These are phyloP conservation scores for Aspergillus candidus DNA, from an alignment of 2,329 filamentous ascomycete species.

Conservation along the genomic window DNA sequence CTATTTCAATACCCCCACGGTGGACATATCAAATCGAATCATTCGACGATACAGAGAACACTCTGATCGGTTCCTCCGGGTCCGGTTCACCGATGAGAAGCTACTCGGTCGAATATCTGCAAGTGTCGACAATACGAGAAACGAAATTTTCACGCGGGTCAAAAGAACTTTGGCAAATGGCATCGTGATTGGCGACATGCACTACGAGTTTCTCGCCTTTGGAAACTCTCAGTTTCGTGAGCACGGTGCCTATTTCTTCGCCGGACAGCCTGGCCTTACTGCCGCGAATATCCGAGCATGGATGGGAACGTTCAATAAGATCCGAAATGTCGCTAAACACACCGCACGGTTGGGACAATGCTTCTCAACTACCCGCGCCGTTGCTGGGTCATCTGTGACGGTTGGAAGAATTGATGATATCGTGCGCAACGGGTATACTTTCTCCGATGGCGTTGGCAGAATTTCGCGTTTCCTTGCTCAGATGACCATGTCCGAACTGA, in stretches of 20 bases:
- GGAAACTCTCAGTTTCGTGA: conserved; percentile 94
- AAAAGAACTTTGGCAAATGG: conserved; percentile 67
- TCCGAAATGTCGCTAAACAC: conserved; percentile 79
- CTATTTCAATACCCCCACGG: conserved; percentile 66
- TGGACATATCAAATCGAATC: conserved; percentile 85
- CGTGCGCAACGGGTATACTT: conserved; percentile 60
- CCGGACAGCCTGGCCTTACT: conserved; percentile 58
- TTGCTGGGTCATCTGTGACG: conserved; percentile 57
- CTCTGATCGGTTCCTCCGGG: conserved; percentile 75
- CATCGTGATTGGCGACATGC: conserved; percentile 72
- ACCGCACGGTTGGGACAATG: conserved; percentile 87
- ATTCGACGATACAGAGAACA: conserved; percentile 63
- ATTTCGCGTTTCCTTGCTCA: conserved; percentile 74
- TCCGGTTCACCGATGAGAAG: conserved; percentile 84
- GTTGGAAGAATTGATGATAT: conserved; percentile 63
- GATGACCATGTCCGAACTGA: conserved; percentile 66
- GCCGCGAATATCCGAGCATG: conserved; percentile 72
- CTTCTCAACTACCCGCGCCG: conserved; percentile 83
- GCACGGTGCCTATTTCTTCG: conserved; percentile 89
- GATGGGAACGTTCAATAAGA: conserved; percentile 82
- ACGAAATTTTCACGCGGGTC: conserved; percentile 69
- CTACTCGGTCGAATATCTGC: conserved; percentile 56
- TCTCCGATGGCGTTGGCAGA: conserved; percentile 89
- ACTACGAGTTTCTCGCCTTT: conserved; percentile 86
- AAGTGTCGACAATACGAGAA: conserved; percentile 51